Conservation (phyloP, 2,329 filamentous ascomycete species). For the Fusarium sp. region DNA sequence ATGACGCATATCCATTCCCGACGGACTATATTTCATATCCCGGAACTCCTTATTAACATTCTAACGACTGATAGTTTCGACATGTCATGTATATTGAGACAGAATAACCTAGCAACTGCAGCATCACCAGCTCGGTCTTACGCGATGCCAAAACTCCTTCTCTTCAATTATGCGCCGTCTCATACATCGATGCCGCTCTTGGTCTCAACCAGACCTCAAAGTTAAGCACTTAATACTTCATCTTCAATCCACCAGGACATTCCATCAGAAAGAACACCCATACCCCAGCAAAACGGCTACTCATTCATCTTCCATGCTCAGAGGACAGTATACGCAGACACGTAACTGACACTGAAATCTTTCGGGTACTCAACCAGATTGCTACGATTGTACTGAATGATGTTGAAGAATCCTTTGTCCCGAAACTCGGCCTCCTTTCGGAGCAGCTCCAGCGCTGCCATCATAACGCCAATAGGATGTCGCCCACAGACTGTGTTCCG, state of each 20-base stretch:
- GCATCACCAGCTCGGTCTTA: neutral
- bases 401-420: slow-evolving; percentile 71
- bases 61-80: neutral
- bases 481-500: slow-evolving; percentile 93
- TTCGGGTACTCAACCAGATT: slow-evolving; percentile 72
- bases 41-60: slow-evolving; percentile 1
- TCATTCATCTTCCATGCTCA: slow-evolving; percentile 48
- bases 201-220: neutral
- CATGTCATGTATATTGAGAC: slow-evolving; percentile 3
- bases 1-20: neutral
- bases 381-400: slow-evolving; percentile 90
- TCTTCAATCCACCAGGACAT: neutral
- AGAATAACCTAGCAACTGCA: neutral
- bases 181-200: neutral
- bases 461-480: slow-evolving; percentile 91
- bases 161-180: neutral
- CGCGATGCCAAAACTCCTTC: neutral
- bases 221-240: neutral
- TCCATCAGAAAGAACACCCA: neutral
- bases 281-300: neutral
- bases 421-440: slow-evolving; percentile 50
- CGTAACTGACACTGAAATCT: slow-evolving; percentile 95
- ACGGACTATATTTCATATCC: slow-evolving; percentile 2
- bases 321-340: slow-evolving; percentile 86
- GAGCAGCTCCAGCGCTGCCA: slow-evolving; percentile 84